Evolutionary conservation across 495 filamentous ascomycete genomes (phyloP).

Genomic region (Cairneyella variabilis): DNA sequence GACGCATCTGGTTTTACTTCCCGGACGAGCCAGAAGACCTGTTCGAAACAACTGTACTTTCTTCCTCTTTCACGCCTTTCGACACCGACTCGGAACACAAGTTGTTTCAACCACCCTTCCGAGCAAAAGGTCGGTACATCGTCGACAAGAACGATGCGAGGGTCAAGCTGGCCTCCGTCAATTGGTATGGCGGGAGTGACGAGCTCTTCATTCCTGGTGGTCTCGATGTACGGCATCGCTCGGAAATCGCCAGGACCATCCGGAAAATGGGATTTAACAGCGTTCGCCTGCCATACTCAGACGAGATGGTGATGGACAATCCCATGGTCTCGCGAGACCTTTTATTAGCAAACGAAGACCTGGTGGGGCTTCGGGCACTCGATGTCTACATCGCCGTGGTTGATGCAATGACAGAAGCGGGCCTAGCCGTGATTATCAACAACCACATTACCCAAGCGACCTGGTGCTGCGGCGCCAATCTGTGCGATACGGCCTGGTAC

Average conservation of each 20-base stretch:
- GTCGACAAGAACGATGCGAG: conserved; percentile 46
- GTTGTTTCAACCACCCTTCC: conserved; percentile 44
- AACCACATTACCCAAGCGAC: conserved; percentile 58
- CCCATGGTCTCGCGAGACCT: conserved; percentile 43
- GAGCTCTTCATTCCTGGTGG: conserved; percentile 56
- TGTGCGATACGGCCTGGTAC: conserved; percentile 54
- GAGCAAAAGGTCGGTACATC: conserved; percentile 49
- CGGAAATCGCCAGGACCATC: conserved; percentile 48
- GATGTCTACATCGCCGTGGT: conserved; percentile 52
- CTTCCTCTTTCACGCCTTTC: neutral
- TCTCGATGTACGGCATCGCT: conserved; percentile 53
- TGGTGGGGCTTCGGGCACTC: conserved; percentile 45
- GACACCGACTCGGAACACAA: neutral
- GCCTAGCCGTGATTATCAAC: conserved; percentile 56
- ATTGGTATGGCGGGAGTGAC: conserved; percentile 63
- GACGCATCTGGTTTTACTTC: neutral
- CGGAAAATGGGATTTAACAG: conserved; percentile 57
- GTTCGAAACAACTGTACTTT: neutral
- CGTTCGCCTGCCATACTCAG: conserved; percentile 57
- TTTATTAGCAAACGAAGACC: conserved; percentile 49
- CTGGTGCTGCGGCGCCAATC: conserved; percentile 59
- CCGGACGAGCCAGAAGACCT: neutral
- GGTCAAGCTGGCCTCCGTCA: conserved; percentile 54
- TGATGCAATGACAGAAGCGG: conserved; percentile 49
- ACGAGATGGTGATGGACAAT: conserved; percentile 55